These are phyloP conservation scores for Macrocybe sp. DNA, from an alignment of 1,284 basidiomycete species.

Conservation along the genomic window DNA sequence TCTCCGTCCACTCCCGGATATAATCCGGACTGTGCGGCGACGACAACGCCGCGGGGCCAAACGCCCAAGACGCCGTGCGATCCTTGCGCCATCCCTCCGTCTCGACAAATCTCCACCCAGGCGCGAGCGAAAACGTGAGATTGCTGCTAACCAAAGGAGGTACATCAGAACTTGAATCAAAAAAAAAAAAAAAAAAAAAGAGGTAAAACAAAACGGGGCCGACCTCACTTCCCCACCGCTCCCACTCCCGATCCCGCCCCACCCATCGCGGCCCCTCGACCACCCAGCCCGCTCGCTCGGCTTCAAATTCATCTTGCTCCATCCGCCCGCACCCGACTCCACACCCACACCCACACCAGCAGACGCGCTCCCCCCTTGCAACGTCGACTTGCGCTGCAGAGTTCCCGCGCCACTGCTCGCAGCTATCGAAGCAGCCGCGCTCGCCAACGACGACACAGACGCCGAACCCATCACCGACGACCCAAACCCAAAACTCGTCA, in stretches of 20 bases:
- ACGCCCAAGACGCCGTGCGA: conserved; percentile 50
- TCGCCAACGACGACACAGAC: too few relatives aligned
- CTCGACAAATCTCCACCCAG: conserved; percentile 67
- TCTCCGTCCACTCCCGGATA: too few relatives aligned
- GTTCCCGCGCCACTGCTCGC: too few relatives aligned
- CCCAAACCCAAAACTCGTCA: too few relatives aligned
- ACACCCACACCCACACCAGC: too few relatives aligned
- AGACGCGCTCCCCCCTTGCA: too few relatives aligned
- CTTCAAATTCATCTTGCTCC: conserved; percentile 55
- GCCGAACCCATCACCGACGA: too few relatives aligned
- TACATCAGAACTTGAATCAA: too few relatives aligned
- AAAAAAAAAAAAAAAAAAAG: conserved; percentile 3
- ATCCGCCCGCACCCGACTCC: conserved; percentile 30
- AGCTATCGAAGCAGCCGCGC: too few relatives aligned
- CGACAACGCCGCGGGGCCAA: conserved; percentile 42
- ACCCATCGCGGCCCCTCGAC: conserved; percentile 71
- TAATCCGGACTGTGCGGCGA: too few relatives aligned
- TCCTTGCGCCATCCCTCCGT: conserved; percentile 75
- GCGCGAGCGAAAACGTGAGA: conserved; percentile 66
- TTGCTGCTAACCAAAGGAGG: conserved; percentile 49
- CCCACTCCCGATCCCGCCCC: conserved; percentile 45
- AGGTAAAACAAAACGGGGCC: conserved; percentile 52
- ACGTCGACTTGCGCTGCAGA: too few relatives aligned
- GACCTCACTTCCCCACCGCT: conserved; percentile 25
- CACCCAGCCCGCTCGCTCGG: conserved; percentile 55